Percentiles rank a stretch among this genome's conserved stretches.
phyloP scores from a whole-genome alignment of 768 basidiomycete genomes.

The Baorangia bicolor region DNA sequence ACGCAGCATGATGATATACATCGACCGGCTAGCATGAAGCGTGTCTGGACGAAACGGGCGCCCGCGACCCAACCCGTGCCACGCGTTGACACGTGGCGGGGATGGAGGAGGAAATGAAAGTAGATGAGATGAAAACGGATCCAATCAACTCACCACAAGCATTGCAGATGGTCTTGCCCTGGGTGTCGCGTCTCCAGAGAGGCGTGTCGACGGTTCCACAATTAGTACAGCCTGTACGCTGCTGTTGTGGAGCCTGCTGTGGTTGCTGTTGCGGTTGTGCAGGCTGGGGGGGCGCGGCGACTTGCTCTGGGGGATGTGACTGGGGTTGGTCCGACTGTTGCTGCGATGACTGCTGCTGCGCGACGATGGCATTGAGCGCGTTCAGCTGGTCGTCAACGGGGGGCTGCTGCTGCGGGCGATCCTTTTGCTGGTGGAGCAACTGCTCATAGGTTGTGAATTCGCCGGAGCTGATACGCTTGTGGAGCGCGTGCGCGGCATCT shows the following conservation, averaged over 20 bases:
- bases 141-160: slow-evolving; percentile 72
- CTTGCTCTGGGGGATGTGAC: slow-evolving; percentile 23
- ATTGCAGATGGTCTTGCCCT: slow-evolving; percentile 86
- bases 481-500: slow-evolving; percentile 27
- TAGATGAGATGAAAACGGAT: slow-evolving; percentile 33
- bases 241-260: slow-evolving; percentile 36
- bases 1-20: slow-evolving; percentile 35
- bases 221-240: slow-evolving; percentile 57
- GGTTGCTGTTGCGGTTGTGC: slow-evolving; percentile 20
- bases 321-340: slow-evolving; percentile 16
- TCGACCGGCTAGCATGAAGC: slow-evolving; percentile 29
- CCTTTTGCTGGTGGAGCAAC: slow-evolving; percentile 31
- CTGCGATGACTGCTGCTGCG: slow-evolving; percentile 15
- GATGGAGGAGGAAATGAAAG: slow-evolving; percentile 33
- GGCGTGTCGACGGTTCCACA: slow-evolving; percentile 79
- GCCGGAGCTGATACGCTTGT: slow-evolving; percentile 28
- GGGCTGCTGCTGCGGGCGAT: slow-evolving; percentile 25
- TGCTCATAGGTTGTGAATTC: slow-evolving; percentile 34
- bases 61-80: slow-evolving; percentile 34
- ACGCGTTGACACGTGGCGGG: slow-evolving; percentile 41
- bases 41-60: slow-evolving; percentile 27
- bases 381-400: slow-evolving; percentile 15
- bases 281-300: slow-evolving; percentile 26
- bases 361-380: slow-evolving; percentile 7
- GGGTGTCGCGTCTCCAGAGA: slow-evolving; percentile 78